Conservation (phyloP, 2,329 filamentous ascomycete species). For the Talaromyces piceae region DNA sequence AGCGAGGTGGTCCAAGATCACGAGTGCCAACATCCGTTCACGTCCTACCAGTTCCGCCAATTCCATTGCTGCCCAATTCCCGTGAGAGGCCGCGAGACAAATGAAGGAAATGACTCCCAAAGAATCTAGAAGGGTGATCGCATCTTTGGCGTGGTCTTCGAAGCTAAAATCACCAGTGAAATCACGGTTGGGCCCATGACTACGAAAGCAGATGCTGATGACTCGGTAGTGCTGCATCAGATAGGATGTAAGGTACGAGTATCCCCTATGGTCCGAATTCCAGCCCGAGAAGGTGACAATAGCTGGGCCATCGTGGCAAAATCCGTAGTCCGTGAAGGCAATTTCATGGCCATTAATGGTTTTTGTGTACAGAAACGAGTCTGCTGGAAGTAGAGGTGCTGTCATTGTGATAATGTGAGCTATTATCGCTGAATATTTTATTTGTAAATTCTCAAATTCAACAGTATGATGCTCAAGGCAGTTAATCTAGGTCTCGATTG, state of each 20-base stretch:
- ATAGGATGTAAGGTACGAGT: neutral
- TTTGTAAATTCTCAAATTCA: neutral
- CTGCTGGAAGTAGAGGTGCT: neutral
- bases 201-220: constrained; percentile 1
- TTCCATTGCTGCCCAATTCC: neutral
- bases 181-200: neutral
- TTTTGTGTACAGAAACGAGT: constrained; percentile 1
- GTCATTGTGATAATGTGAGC: neutral
- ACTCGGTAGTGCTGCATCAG: constrained; percentile 1
- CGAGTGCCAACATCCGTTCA: neutral
- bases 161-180: neutral
- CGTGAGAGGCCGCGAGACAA: neutral
- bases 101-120: neutral
- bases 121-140: neutral
- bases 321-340: neutral
- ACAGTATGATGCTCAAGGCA: neutral
- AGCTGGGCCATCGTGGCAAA: neutral
- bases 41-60: neutral
- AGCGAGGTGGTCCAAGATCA: neutral
- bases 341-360: constrained; percentile 1
- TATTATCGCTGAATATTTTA: neutral
- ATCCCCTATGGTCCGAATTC: constrained; percentile 1
- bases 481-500: neutral
- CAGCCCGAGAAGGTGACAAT: constrained; percentile 1
- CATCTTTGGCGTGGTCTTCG: neutral